Base-by-base conservation (phyloP, 2,329 filamentous ascomycete genomes). In the Trichoderma brevicompactum region DNA sequence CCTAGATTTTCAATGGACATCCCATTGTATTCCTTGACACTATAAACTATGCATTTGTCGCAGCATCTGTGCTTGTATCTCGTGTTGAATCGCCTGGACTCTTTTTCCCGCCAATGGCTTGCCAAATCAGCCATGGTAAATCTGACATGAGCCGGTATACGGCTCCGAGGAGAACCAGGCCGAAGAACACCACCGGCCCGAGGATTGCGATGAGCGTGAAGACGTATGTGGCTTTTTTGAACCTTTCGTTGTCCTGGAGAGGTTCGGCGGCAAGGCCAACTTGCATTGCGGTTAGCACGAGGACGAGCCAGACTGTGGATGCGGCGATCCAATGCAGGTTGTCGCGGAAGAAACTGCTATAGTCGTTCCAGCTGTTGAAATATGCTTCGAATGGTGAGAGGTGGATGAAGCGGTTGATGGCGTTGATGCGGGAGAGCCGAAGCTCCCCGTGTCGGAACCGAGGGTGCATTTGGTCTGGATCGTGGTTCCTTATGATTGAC, bases 381-480 rank as follows among this genome's bases (percentile, higher is more conserved):
- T 58, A 58, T 3, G 54, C 17, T 32, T 41, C 38, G 12, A 58
- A 58, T 10, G 54, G 54, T 0, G 54, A 58, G 54, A 43, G 36
- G 19, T 44, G 23, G 23, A 43, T 28, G 41, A 58, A 3, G 41
- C 54, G 54, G 54, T 58, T 19, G 38, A 58, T 19, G 54, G 54
- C 34, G 32, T 58, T 58, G 54, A 58, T 58, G 54, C 54, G 54
- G 7, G 38, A 32, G n/a, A 58, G 41, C 0, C 54, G 36, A 7
- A 58, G 23, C 54, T 58, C 54, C 17, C 54, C 54, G 38, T 43
- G 38, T 10, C 8, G 40, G 40, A 58, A 58, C 1, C 54, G 54
- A 7, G 23, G 19, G 38, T 58, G 54, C 19, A 58, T 58, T 13
- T 23, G 10, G 5, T 7, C 4, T 38, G 49, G 28, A 3, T 53